Base-by-base conservation (phyloP, 116 monocot genomes). In the Iris pallida region DNA sequence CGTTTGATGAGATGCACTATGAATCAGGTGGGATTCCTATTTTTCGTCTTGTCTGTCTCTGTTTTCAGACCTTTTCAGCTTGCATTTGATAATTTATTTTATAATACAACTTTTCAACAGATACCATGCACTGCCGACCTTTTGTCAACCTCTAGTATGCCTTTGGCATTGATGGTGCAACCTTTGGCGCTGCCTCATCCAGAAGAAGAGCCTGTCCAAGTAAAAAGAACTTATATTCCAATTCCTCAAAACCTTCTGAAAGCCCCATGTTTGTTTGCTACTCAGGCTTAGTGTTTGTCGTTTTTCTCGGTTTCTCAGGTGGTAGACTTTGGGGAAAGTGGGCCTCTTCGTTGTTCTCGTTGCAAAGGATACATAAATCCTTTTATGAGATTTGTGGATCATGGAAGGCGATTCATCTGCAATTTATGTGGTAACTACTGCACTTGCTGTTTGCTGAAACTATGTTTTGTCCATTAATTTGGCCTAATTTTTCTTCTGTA, bases 291-390 rank as follows among this genome's bases (percentile, higher is more conserved):
- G 42, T 40, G 30, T 6, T 49, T 40, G 16, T 45, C 42, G 7
- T 60, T 66, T 8, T 16, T 14, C 63, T 64, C 19, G 56, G 9
- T 71, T 57, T 8, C 71, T 59, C 72, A 98, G 98, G 79, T 90
- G 45, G 98, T 98, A 17, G 98, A 98, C 56, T 98, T 98, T 71
- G 98, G 98, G 17, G 98, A 98, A 74, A 86, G 82, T 69, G 98
- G 98, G 42, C 98, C 98, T 45, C 17, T 93, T 64, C 71, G 98
- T 53, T 98, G 98, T 68, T 93, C 88, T 55, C 90, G 98, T 57
- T 98, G 98, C 85, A 98, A 98, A 82, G 98, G 82, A 5, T 98
- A 98, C 63, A 82, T 98, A 75, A 98, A 98, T 74, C 90, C 98
- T 73, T 88, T 93, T 65, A 93, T 98, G 98, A 87, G 78, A 73